These are phyloP conservation scores for Trametes gibbosa DNA, from an alignment of 768 basidiomycete species.

Conservation along the genomic window DNA sequence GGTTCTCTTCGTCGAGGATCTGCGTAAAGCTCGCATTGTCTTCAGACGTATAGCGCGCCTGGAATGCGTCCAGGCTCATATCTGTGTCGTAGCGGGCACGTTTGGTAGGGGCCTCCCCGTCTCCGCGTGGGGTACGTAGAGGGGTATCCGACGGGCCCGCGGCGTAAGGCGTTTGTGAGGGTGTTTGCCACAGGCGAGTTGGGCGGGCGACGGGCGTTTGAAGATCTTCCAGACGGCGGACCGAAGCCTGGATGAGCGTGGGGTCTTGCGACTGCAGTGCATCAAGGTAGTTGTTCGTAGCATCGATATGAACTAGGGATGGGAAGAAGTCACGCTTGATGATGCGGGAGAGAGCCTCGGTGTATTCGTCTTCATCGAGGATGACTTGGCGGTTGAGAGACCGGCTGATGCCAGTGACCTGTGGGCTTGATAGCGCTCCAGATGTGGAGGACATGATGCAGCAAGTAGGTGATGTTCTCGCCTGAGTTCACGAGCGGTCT, in stretches of 20 bases:
- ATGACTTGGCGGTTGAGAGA: conserved; percentile 73
- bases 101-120: conserved; percentile 47
- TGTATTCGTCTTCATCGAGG: conserved; percentile 94
- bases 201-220: conserved; percentile 48
- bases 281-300: conserved; percentile 82
- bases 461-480: background rate
- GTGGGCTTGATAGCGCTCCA: conserved; percentile 26
- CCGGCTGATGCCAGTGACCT: conserved; percentile 29
- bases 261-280: conserved; percentile 77
- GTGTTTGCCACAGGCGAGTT: conserved; percentile 38
- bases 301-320: conserved; percentile 83
- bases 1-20: conserved; percentile 89
- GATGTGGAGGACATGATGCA: conserved; percentile 17
- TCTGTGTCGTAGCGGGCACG: conserved; percentile 56
- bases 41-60: conserved; percentile 90
- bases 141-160: conserved; percentile 66
- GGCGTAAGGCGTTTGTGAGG: conserved; percentile 67
- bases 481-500: no score
- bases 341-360: conserved; percentile 82
- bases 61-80: conserved; percentile 81
- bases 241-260: conserved; percentile 70
- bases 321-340: conserved; percentile 99
- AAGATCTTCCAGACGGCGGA: conserved; percentile 67
- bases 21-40: conserved; percentile 97
- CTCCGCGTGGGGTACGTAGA: conserved; percentile 36